Evolutionary conservation across 2,329 filamentous ascomycete genomes (phyloP), one percentile per base, ranked within the genome.

Genomic region (Chalaropsis ovoidea): DNA sequence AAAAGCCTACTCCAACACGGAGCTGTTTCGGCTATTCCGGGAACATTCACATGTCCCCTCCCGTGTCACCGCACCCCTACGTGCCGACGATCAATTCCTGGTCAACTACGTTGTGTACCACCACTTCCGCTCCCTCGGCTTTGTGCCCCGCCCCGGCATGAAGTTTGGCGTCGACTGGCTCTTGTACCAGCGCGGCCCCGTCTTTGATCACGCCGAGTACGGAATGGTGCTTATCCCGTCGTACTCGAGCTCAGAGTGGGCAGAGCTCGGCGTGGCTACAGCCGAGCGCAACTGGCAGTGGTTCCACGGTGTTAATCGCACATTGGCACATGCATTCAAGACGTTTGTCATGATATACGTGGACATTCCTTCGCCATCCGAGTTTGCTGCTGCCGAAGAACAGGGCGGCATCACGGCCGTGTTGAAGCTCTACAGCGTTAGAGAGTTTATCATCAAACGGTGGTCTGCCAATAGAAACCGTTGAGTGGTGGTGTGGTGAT

Each of bases 91-190:
- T 71, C 82, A 84, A 0, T 99, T 99, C 74, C 77, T 97, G 22
- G 74, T 96, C 0, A 86, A 90, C 67, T 99, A 97, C 72, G 86
- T 85, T 13, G 90, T 90, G 19, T 99, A 96, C 74, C 94, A 99
- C 73, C 93, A 99, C 74, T 99, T 96, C 77, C 87, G 94, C 45
- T 95, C 91, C 0, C 80, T 97, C 0, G 94, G 94, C 27, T 99
- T 94, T 93, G 90, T 96, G 0, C 88, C 95, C 0, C 87, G 95
- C 15, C 86, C 89, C 4, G 95, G 94, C 43, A 86, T 95, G 73
- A 99, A 99, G 73, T 99, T 99, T 71, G 90, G 89, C 24, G 89
- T 91, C 10, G 94, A 99, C 74, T 96, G 90, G 78, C 78, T 99
- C n/a, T 82, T 99, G 7, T 99, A 99, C 76, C 86, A 90, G 66